Percentiles rank a stretch among this genome's conserved stretches.
phyloP scores from a whole-genome alignment of 2,329 filamentous ascomycete species.

The Coniochaeta sp. region DNA sequence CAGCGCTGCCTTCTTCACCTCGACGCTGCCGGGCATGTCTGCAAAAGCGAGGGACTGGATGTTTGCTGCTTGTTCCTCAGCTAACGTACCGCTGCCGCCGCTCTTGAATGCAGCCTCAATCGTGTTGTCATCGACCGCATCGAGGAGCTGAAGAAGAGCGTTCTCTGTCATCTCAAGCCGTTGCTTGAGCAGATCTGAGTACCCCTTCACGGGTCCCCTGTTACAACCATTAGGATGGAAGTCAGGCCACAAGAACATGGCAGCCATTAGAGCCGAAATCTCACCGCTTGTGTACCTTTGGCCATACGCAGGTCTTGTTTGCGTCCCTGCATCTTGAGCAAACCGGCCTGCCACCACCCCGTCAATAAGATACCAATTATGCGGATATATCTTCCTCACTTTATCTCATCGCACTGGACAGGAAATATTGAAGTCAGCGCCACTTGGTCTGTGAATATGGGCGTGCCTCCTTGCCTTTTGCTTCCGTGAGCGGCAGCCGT shows the following conservation, averaged over 20 bases:
- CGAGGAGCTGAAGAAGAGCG: background rate
- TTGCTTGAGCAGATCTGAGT: background rate
- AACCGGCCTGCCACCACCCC: background rate
- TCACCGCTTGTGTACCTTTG: background rate
- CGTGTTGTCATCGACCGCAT: background rate
- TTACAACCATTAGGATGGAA: background rate
- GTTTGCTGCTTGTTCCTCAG: background rate
- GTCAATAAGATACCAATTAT: too few relatives aligned
- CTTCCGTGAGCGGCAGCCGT: constrained; percentile 1
- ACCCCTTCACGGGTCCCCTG: background rate
- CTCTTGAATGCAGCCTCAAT: background rate
- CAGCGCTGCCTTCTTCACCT: constrained; percentile 1
- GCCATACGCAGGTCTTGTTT: background rate
- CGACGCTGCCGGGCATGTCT: background rate
- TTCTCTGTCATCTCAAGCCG: background rate
- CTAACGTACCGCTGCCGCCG: background rate
- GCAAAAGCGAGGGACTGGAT: background rate
- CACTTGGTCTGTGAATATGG: background rate
- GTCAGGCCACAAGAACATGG: background rate
- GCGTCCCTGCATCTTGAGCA: background rate
- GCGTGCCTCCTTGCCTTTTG: background rate
- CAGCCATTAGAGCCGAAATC: background rate
- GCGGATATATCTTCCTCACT: background rate
- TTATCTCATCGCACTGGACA: constrained; percentile 1
- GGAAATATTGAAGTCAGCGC: background rate